Percentiles rank a stretch among this genome's conserved stretches.
These are phyloP conservation scores for Hyphopichia pseudoburtonii DNA, from an alignment of 1,139 yeast species.

Conservation along the genomic window DNA sequence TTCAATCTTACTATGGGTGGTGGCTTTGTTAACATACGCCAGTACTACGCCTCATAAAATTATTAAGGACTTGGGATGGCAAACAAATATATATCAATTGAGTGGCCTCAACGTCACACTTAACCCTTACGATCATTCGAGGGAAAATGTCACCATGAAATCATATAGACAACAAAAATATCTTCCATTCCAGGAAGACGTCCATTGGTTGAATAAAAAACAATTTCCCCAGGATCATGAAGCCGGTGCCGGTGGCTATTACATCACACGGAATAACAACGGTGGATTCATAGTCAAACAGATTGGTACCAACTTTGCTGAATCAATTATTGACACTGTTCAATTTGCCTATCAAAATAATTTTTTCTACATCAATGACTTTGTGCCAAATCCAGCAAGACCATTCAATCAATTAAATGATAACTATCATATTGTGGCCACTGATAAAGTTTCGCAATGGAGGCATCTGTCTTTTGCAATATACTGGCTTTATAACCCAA, in stretches of 20 bases:
- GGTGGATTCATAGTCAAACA: slow-evolving; percentile 21
- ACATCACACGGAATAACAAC: slow-evolving; percentile 20
- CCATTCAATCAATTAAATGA: slow-evolving; percentile 25
- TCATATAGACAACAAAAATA: slow-evolving; percentile 24
- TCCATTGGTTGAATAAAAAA: slow-evolving; percentile 29
- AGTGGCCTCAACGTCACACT: slow-evolving; percentile 34
- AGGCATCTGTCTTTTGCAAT: slow-evolving; percentile 41
- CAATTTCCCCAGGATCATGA: slow-evolving; percentile 29
- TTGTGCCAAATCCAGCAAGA: slow-evolving; percentile 33
- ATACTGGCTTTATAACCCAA: slow-evolving; percentile 36
- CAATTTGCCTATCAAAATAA: slow-evolving; percentile 35
- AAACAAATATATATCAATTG: slow-evolving; percentile 23
- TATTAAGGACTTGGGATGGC: slow-evolving; percentile 24
- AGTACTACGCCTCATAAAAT: slow-evolving; percentile 21
- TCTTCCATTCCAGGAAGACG: slow-evolving; percentile 15
- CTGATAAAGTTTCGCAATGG: slow-evolving; percentile 37
- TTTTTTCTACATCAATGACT: slow-evolving; percentile 29
- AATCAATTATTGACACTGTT: slow-evolving; percentile 18
- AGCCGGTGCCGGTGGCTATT: slow-evolving; percentile 28
- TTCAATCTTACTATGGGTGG: slow-evolving; percentile 24
- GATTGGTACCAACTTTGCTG: slow-evolving; percentile 17
- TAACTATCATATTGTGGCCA: slow-evolving; percentile 32
- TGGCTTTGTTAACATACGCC: slow-evolving; percentile 31
- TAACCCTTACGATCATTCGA: slow-evolving; percentile 26
- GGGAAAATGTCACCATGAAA: slow-evolving; percentile 32